phyloP scores from a whole-genome alignment of 768 basidiomycete genomes.

The Amanita muscaria region DNA sequence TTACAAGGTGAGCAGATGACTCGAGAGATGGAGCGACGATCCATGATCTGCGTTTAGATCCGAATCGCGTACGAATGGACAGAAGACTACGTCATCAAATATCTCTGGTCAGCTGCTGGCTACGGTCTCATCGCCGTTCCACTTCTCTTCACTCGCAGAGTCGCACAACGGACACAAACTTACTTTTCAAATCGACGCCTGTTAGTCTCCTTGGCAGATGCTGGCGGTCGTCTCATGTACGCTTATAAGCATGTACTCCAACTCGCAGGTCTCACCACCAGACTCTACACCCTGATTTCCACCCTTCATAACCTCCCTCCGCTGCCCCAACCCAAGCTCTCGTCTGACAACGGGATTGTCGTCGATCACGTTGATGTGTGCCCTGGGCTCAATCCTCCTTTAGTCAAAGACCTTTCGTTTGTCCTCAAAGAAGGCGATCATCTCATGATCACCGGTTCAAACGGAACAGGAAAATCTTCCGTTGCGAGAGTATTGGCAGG shows the following conservation, averaged over 20 bases:
- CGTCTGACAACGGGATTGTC: slow-evolving; percentile 26
- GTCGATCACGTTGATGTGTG: slow-evolving; percentile 66
- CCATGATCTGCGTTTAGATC: slow-evolving; percentile 47
- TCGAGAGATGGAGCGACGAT: too few species aligned
- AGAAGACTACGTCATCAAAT: slow-evolving; percentile 95
- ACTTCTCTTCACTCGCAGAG: slow-evolving; percentile 59
- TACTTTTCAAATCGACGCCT: slow-evolving; percentile 93
- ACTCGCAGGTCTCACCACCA: slow-evolving; percentile 87
- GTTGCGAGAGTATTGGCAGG: slow-evolving; percentile 85
- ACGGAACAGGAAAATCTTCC: slow-evolving; percentile 87
- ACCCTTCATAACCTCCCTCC: slow-evolving; percentile 69
- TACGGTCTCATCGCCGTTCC: slow-evolving; percentile 91
- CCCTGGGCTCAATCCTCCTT: slow-evolving; percentile 18
- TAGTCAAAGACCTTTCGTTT: slow-evolving; percentile 66
- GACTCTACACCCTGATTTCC: slow-evolving; percentile 82
- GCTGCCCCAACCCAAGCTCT: slow-evolving; percentile 27
- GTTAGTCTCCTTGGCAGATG: slow-evolving; percentile 90
- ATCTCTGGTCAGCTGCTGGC: slow-evolving; percentile 89
- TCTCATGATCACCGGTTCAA: slow-evolving; percentile 88
- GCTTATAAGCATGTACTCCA: slow-evolving; percentile 94
- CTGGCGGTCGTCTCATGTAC: slow-evolving; percentile 93
- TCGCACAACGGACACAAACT: slow-evolving; percentile 43
- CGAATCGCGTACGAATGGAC: slow-evolving; percentile 93
- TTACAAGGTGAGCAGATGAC: too few species aligned
- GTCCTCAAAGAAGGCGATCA: slow-evolving; percentile 67